These are phyloP conservation scores for Teunomyces tritomae DNA, from an alignment of 805 yeast genomes.

Conservation along the genomic window DNA sequence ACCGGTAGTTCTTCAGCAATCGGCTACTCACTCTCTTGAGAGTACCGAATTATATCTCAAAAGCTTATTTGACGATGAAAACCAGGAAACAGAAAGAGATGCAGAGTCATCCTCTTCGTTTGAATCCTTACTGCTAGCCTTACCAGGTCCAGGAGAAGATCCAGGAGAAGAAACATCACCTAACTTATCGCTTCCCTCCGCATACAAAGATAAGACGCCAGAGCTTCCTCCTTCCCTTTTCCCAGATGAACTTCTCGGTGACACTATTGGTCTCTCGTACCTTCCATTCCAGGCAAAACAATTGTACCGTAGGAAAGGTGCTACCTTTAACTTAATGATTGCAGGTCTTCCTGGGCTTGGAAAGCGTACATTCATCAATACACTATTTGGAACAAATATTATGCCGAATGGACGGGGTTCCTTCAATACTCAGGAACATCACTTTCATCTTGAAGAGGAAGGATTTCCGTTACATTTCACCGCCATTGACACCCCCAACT, in stretches of 20 bases:
- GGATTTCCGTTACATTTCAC: slow-evolving; percentile 18
- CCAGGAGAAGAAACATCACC: background rate
- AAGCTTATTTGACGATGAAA: background rate
- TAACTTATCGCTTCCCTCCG: background rate
- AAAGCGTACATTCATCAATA: slow-evolving; percentile 24
- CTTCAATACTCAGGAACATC: slow-evolving; percentile 1
- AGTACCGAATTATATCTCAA: background rate
- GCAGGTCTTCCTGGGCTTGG: slow-evolving; percentile 32
- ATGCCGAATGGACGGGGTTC: background rate
- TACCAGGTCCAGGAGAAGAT: background rate
- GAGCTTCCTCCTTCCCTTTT: background rate
- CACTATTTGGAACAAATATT: slow-evolving; percentile 19
- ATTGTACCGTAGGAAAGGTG: slow-evolving; percentile 26
- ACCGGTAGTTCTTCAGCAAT: background rate
- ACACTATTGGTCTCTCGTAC: slow-evolving; percentile 17
- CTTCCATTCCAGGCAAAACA: slow-evolving; percentile 32
- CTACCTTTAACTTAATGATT: slow-evolving; percentile 35
- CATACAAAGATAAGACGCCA: background rate
- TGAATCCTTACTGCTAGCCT: background rate
- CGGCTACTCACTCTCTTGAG: background rate
- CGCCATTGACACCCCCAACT: slow-evolving; percentile 45
- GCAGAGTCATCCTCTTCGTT: background rate
- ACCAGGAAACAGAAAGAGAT: background rate
- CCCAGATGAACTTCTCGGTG: background rate
- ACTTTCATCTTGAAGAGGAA: slow-evolving; percentile 17